Percentiles rank a stretch among this genome's conserved stretches.
phyloP scores from a whole-genome alignment of 257 asterid species.

The Scutellaria barbata region DNA sequence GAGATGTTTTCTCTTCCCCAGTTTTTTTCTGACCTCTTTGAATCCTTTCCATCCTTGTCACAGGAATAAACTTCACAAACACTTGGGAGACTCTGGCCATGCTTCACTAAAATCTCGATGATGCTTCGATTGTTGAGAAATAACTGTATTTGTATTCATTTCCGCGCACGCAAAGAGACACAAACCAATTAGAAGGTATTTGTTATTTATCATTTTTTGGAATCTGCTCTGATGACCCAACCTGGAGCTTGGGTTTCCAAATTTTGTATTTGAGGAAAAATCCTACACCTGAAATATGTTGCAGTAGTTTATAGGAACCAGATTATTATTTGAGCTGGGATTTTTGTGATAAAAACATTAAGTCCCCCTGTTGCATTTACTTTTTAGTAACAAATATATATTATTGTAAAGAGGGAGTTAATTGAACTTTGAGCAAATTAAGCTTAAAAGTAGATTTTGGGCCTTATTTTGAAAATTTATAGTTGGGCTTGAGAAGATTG shows the following conservation, averaged over 20 bases:
- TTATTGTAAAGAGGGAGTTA: neutral
- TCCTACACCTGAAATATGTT: neutral
- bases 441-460: no score
- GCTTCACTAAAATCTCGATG: constrained; percentile 66
- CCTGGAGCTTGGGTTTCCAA: constrained; percentile 23
- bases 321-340: neutral
- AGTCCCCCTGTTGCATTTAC: neutral
- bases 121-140: constrained; percentile 32
- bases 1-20: constrained; percentile 7
- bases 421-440: neutral
- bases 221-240: neutral
- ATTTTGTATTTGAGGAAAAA: constrained; percentile 33
- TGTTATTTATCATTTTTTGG: neutral
- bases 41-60: constrained; percentile 18
- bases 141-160: neutral
- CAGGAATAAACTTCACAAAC: constrained; percentile 85
- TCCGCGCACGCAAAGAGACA: no score
- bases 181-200: constrained; percentile 29
- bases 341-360: neutral
- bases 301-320: constrained; percentile 2
- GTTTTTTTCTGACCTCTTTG: constrained; percentile 24
- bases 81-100: constrained; percentile 83
- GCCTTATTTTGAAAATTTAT: no score
- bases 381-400: neutral
- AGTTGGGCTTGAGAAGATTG: no score